Evolutionary conservation across 2,329 filamentous ascomycete species (phyloP).

Genomic region (Atkinsonella hypoxylon): DNA sequence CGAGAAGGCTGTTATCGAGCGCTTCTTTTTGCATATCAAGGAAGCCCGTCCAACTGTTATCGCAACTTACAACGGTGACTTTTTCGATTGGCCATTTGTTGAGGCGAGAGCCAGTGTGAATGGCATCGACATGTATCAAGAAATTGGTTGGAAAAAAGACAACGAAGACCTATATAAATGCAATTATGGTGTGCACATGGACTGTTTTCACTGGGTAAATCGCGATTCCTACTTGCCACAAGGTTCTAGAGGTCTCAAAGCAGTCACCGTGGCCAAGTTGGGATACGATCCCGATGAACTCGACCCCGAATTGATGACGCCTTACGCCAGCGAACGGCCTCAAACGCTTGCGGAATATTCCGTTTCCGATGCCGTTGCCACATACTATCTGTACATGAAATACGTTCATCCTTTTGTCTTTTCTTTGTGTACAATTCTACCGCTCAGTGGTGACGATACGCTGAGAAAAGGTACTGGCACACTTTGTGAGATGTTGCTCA

Average conservation of each 20-base stretch:
- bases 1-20: slow-evolving; percentile 75
- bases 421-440: slow-evolving; percentile 92
- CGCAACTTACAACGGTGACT: slow-evolving; percentile 99
- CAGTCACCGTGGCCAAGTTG: slow-evolving; percentile 93
- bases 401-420: slow-evolving; percentile 99
- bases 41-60: slow-evolving; percentile 91
- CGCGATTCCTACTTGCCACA: slow-evolving; percentile 96
- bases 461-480: slow-evolving; percentile 94
- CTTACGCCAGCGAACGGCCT: slow-evolving; percentile 76
- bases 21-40: slow-evolving; percentile 94
- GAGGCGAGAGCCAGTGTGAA: slow-evolving; percentile 86
- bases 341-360: slow-evolving; percentile 96
- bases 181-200: slow-evolving; percentile 94
- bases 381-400: slow-evolving; percentile 99
- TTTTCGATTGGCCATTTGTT: slow-evolving; percentile 99
- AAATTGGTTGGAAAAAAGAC: slow-evolving; percentile 95
- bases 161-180: slow-evolving; percentile 94
- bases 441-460: slow-evolving; percentile 83
- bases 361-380: slow-evolving; percentile 95
- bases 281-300: slow-evolving; percentile 97
- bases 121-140: slow-evolving; percentile 98
- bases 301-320: slow-evolving; percentile 95
- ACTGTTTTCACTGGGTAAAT: slow-evolving; percentile 98
- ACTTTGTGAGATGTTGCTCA: slow-evolving; percentile 97
- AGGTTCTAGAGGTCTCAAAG: slow-evolving; percentile 92